These are phyloP conservation scores for Fusarium anguioides DNA, from an alignment of 2,329 filamentous ascomycete genomes.

Conservation along the genomic window DNA sequence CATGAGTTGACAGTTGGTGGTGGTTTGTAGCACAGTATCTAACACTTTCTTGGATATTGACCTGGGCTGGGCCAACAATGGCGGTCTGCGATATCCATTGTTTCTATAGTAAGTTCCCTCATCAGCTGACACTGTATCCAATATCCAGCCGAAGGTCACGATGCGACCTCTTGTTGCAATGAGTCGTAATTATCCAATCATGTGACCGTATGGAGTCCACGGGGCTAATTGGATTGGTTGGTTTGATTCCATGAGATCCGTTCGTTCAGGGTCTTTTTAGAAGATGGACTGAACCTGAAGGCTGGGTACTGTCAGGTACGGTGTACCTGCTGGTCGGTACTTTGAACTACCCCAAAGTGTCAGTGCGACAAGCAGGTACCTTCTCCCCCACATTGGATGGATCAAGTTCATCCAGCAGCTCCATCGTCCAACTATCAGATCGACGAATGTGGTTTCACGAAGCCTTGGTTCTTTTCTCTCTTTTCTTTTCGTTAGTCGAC, in stretches of 20 bases:
- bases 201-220: constrained; percentile 41
- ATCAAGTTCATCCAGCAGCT: constrained; percentile 22
- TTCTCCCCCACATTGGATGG: constrained; percentile 9
- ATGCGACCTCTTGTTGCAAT: constrained; percentile 28
- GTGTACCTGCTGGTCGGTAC: constrained; percentile 12
- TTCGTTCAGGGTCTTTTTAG: constrained; percentile 26
- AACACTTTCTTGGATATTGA: background rate
- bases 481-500: constrained; percentile 13
- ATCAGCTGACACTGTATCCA: constrained; percentile 37
- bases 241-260: constrained; percentile 9
- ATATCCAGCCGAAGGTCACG: constrained; percentile 27
- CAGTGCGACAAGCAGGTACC: constrained; percentile 16
- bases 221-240: constrained; percentile 43
- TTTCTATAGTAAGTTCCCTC: constrained; percentile 20
- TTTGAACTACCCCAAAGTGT: constrained; percentile 11
- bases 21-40: constrained; percentile 16
- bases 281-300: no score
- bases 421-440: constrained; percentile 21
- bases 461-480: constrained; percentile 17
- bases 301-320: constrained; percentile 1
- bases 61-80: constrained; percentile 25
- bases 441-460: constrained; percentile 31
- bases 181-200: constrained; percentile 44
- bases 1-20: constrained; percentile 14
- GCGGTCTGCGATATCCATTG: constrained; percentile 29